These are phyloP conservation scores for Aspergillus vadensis DNA, from an alignment of 2,329 filamentous ascomycete species.

Conservation along the genomic window DNA sequence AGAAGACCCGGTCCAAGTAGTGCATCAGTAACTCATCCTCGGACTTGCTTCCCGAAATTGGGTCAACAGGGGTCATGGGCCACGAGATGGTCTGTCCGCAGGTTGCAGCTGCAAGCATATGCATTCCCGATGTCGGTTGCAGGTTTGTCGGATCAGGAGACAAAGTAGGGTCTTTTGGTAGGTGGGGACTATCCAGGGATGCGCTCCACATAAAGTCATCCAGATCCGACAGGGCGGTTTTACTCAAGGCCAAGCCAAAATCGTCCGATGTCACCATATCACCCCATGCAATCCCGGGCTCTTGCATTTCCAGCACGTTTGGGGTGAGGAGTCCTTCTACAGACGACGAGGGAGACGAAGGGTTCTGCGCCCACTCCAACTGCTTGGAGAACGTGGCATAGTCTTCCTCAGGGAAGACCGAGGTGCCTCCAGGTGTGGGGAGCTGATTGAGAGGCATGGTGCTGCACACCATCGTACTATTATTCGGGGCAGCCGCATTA, in stretches of 20 bases:
- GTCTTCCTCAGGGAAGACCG: not conserved
- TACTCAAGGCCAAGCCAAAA: not conserved
- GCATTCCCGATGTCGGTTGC: not conserved
- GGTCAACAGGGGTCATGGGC: not conserved
- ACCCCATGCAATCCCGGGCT: not conserved
- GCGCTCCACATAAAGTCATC: not conserved
- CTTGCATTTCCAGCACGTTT: not conserved
- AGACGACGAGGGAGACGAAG: not conserved
- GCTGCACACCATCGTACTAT: not conserved
- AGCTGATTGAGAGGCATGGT: not conserved
- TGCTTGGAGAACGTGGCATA: not conserved
- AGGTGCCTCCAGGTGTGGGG: not conserved
- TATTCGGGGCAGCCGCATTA: not conserved
- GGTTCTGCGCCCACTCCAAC: not conserved
- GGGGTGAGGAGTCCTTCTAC: not conserved
- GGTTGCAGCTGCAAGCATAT: not conserved
- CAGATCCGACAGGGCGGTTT: not conserved
- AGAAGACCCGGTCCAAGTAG: conserved; percentile 7
- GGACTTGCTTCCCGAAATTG: not conserved
- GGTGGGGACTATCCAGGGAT: not conserved
- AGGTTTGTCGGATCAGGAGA: not conserved
- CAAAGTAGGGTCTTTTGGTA: not conserved
- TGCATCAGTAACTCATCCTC: conserved; percentile 6
- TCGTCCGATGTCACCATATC: not conserved
- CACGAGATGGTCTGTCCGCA: not conserved